Percentiles rank a stretch among this genome's conserved stretches.
These are phyloP conservation scores for Acrocalymma vagum DNA, from an alignment of 2,329 filamentous ascomycete genomes.

Conservation along the genomic window DNA sequence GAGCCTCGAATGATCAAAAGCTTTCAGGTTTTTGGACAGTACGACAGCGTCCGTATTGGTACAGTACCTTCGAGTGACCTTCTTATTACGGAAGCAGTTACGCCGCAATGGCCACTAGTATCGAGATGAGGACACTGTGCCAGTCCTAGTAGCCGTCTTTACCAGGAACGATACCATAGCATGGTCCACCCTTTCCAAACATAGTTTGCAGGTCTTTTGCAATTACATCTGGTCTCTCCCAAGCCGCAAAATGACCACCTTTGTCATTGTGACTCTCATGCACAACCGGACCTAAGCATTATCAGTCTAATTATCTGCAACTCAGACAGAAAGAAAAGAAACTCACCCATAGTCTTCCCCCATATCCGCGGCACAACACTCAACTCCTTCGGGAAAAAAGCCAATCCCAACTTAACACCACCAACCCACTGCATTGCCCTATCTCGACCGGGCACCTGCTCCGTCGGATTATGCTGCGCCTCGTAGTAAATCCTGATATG, in stretches of 20 bases:
- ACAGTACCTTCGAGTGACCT: too few species aligned
- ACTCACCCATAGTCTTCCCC: slow-evolving; percentile 63
- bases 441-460: slow-evolving; percentile 36
- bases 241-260: slow-evolving; percentile 70
- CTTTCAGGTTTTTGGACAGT: too few species aligned
- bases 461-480: slow-evolving; percentile 52
- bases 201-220: slow-evolving; percentile 64
- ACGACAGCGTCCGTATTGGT: too few species aligned
- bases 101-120: too few species aligned
- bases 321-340: background rate
- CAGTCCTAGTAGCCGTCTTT: slow-evolving; percentile 32
- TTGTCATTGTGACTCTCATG: slow-evolving; percentile 60
- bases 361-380: slow-evolving; percentile 63
- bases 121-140: too few species aligned
- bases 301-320: slow-evolving; percentile 5
- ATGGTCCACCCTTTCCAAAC: slow-evolving; percentile 60
- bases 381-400: slow-evolving; percentile 68
- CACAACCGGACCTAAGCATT: slow-evolving; percentile 57
- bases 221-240: slow-evolving; percentile 64
- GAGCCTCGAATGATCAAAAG: too few species aligned
- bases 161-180: slow-evolving; percentile 43
- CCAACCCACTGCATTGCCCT: slow-evolving; percentile 53
- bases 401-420: slow-evolving; percentile 61
- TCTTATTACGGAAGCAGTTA: too few species aligned
- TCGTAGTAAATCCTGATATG: slow-evolving; percentile 79